Evolutionary conservation across 768 basidiomycete genomes (phyloP).

Genomic region (Epithele typhae): DNA sequence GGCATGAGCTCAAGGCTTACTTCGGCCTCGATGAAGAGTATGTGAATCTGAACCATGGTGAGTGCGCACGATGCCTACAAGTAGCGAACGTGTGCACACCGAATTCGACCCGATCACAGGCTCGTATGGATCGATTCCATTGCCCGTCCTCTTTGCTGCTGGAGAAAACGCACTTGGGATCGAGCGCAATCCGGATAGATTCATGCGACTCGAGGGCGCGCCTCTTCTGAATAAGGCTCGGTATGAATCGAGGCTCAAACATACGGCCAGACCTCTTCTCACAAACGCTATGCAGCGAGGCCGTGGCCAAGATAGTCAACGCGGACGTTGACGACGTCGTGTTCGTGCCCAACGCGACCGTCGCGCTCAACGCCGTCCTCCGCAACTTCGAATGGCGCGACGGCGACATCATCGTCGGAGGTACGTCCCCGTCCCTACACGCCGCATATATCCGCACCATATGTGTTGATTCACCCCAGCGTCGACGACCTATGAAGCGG

Average conservation of each 20-base stretch:
- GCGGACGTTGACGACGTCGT: conserved; percentile 57
- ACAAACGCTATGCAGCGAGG: conserved; percentile 30
- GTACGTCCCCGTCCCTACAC: conserved; percentile 1
- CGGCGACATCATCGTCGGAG: conserved; percentile 57
- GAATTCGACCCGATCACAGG: conserved; percentile 1
- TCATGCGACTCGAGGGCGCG: conserved; percentile 10
- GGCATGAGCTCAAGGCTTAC: conserved; percentile 48
- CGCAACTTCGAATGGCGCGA: conserved; percentile 63
- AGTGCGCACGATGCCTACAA: not conserved
- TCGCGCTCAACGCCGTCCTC: conserved; percentile 63
- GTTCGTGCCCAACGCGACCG: conserved; percentile 55
- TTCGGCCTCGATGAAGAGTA: conserved; percentile 57
- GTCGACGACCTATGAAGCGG: conserved; percentile 47
- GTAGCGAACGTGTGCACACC: not conserved
- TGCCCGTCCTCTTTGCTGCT: conserved; percentile 13
- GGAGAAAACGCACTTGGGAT: conserved; percentile 5
- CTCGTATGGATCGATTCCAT: conserved; percentile 18
- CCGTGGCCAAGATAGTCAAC: conserved; percentile 46
- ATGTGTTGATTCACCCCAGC: conserved; percentile 5
- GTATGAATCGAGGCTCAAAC: not conserved
- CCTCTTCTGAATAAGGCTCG: conserved; percentile 11
- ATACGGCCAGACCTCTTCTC: not conserved
- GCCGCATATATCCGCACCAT: too few relatives aligned
- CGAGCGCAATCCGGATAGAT: conserved; percentile 19
- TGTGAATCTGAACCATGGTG: conserved; percentile 64